These are phyloP conservation scores for Podosphaera leucotricha DNA, from an alignment of 2,329 filamentous ascomycete genomes.

Conservation along the genomic window DNA sequence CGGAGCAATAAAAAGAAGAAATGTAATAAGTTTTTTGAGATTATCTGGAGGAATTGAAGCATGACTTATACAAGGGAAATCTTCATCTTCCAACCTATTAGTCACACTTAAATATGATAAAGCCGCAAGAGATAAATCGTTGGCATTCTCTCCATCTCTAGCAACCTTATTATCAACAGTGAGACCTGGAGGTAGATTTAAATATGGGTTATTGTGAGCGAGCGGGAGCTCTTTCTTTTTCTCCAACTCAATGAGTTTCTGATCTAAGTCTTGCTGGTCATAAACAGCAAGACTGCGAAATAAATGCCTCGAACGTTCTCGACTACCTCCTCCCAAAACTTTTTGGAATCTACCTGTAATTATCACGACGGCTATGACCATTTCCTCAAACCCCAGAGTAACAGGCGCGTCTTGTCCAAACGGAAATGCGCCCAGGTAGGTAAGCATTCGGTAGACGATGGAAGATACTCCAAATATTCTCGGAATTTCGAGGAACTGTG, in stretches of 20 bases:
- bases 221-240: slow-evolving; percentile 17
- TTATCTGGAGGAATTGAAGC: slow-evolving; percentile 54
- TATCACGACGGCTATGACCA: slow-evolving; percentile 50
- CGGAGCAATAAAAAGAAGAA: slow-evolving; percentile 43
- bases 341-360: slow-evolving; percentile 45
- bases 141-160: slow-evolving; percentile 27
- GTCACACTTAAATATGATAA: slow-evolving; percentile 40
- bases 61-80: slow-evolving; percentile 28
- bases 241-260: slow-evolving; percentile 8
- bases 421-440: slow-evolving; percentile 49
- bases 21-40: slow-evolving; percentile 43
- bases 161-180: slow-evolving; percentile 16
- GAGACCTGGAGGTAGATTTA: slow-evolving; percentile 20
- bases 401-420: slow-evolving; percentile 47
- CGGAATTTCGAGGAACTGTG: slow-evolving; percentile 49
- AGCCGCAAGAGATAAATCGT: slow-evolving; percentile 43
- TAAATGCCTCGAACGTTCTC: slow-evolving; percentile 36
- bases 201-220: slow-evolving; percentile 4
- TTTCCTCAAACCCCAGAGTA: slow-evolving; percentile 42
- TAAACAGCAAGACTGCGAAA: slow-evolving; percentile 52
- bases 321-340: slow-evolving; percentile 33
- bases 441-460: slow-evolving; percentile 47
- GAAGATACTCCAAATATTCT: slow-evolving; percentile 43
- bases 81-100: slow-evolving; percentile 32
- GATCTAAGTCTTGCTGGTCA: slow-evolving; percentile 27